Conservation (phyloP, 75 land plant genomes). For the Pinus taeda region DNA sequence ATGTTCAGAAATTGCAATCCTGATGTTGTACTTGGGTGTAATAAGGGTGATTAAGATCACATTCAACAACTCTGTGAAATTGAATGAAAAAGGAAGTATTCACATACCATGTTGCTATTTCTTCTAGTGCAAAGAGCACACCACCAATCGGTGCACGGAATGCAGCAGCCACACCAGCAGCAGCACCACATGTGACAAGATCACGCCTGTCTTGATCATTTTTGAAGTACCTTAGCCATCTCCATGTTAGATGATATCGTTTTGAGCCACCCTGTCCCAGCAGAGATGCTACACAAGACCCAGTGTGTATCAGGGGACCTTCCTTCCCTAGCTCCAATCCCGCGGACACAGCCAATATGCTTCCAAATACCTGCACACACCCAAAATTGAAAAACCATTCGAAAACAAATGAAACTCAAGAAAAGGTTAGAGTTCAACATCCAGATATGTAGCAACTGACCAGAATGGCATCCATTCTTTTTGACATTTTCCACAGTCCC, state of each 20-base stretch:
- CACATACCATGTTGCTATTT: conserved; percentile 64
- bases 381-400: not conserved
- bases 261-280: conserved; percentile 82
- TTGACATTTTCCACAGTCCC: no score
- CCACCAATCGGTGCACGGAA: conserved; percentile 94
- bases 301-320: conserved; percentile 89
- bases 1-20: no score
- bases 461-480: no score
- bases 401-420: not conserved
- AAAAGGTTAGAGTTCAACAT: not conserved
- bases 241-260: conserved; percentile 60
- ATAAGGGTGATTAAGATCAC: no score
- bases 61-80: no score
- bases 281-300: conserved; percentile 59
- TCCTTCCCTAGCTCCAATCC: conserved; percentile 85
- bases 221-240: conserved; percentile 75
- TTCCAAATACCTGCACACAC: conserved; percentile 63
- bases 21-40: no score
- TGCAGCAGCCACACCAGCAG: conserved; percentile 87
- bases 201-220: conserved; percentile 88
- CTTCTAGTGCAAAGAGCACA: conserved; percentile 85
- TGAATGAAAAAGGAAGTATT: no score
- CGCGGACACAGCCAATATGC: conserved; percentile 80
- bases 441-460: not conserved
- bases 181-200: conserved; percentile 84